Evolutionary conservation across 2,329 filamentous ascomycete species (phyloP), one percentile per base, ranked within the genome.

Genomic region (Hypomyces rosellus): DNA sequence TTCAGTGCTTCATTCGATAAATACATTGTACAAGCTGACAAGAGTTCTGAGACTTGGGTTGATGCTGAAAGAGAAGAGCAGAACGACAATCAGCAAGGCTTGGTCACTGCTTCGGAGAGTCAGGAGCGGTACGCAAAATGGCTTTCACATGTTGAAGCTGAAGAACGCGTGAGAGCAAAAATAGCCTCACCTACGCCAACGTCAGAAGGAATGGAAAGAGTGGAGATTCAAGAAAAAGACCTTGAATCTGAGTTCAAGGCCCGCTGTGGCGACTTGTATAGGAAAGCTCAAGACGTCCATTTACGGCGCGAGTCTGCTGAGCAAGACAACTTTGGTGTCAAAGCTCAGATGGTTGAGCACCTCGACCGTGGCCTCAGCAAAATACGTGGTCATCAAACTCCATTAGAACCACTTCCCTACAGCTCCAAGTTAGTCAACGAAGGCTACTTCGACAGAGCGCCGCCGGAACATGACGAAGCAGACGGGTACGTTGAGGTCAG

Each of bases 1-100:
- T 81, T 81, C 53, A 76, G 75, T 14, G 66, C 68, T 22, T 76
- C 74, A 0, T 81, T 78, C 54, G 71, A 73, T 52, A 74, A 73
- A 52, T 74, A 77, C 53, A 75, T 80, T 52, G 67, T 66, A 16
- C 72, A 70, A 4, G 58, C 64, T 30, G 73, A 66, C 53, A 75
- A 67, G 18, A 66, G 65, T 7, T 68, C 68, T n/a, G 68, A 66
- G 36, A 64, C 70, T 40, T 70, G 73, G 49, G 51, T 69, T 3
- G 71, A 72, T 41, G 20, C 46, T 38, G 13, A 12, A 38, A 5
- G 5, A 6, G 16, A 38, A n/a, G 34, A 38, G 30, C 15, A 18
- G 20, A 22, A 40, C 34, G 36, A 5, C 3, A 16, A 13, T 22
- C 8, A 34, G 20, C 5, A 22, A 34, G 22, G 11, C 22, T 18